These are phyloP conservation scores for Trichophyton mentagrophytes DNA, from an alignment of 2,329 filamentous ascomycete genomes.

Conservation along the genomic window DNA sequence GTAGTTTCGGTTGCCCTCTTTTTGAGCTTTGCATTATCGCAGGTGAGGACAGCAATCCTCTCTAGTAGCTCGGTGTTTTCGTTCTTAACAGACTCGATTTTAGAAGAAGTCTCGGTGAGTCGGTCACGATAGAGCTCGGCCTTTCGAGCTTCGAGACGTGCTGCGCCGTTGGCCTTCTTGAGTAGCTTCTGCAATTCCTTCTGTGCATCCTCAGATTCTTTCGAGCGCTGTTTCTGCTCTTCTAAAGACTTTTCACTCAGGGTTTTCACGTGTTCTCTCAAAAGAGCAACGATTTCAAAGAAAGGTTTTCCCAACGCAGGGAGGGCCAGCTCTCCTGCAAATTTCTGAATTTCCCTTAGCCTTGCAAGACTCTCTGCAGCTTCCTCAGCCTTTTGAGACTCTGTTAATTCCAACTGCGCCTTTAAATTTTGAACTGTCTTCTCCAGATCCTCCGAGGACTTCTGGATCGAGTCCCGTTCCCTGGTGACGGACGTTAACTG, in stretches of 20 bases:
- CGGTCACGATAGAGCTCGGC: constrained; percentile 25
- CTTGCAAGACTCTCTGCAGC: constrained; percentile 27
- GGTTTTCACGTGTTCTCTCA: not conserved
- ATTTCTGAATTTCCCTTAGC: constrained; percentile 25
- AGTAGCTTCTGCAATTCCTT: constrained; percentile 21
- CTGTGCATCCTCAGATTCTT: not conserved
- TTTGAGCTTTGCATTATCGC: constrained; percentile 22
- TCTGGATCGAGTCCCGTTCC: constrained; percentile 25
- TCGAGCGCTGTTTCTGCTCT: constrained; percentile 17
- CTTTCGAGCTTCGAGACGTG: constrained; percentile 25
- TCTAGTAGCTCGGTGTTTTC: constrained; percentile 28
- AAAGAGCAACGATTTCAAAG: constrained; percentile 21
- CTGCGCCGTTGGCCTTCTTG: constrained; percentile 19
- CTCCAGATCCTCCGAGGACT: constrained; percentile 24
- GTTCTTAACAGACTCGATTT: constrained; percentile 27
- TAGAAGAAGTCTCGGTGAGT: constrained; percentile 24
- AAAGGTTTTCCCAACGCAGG: constrained; percentile 24
- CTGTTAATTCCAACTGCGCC: constrained; percentile 26
- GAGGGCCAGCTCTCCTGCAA: constrained; percentile 26
- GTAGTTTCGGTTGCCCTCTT: constrained; percentile 21
- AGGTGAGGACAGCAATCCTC: constrained; percentile 24
- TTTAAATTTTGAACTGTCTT: constrained; percentile 26
- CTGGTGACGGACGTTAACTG: constrained; percentile 23
- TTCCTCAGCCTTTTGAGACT: constrained; percentile 24
- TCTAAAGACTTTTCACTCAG: constrained; percentile 4